A percentile compares a stretch with the other conserved stretches of the same genome.
phyloP scores from a whole-genome alignment of 2,329 filamentous ascomycete species.

The Esteya vermicola region DNA sequence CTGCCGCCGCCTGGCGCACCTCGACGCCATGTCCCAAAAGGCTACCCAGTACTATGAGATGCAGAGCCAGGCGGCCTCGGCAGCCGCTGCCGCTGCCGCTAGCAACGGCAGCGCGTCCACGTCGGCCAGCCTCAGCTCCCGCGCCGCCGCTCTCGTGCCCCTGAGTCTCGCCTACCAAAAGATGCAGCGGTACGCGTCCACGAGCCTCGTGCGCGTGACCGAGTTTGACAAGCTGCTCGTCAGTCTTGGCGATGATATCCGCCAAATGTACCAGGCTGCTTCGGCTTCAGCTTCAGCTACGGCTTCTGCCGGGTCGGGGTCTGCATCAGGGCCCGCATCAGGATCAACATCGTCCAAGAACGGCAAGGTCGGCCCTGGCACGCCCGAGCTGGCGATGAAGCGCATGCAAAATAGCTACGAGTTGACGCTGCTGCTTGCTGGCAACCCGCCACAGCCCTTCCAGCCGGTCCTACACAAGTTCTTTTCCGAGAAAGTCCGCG shows the following conservation, averaged over 20 bases:
- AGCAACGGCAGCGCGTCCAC: neutral
- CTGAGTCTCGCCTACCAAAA: slow-evolving; percentile 43
- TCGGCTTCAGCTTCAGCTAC: neutral
- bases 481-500: slow-evolving; percentile 43
- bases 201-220: slow-evolving; percentile 40
- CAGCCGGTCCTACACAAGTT: slow-evolving; percentile 48
- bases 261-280: slow-evolving; percentile 30
- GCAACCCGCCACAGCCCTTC: slow-evolving; percentile 30
- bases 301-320: too few species aligned
- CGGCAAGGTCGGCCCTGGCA: slow-evolving; percentile 25
- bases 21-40: slow-evolving; percentile 34
- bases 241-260: slow-evolving; percentile 31
- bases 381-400: slow-evolving; percentile 25
- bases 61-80: slow-evolving; percentile 12
- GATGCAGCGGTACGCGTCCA: slow-evolving; percentile 35
- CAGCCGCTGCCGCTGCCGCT: neutral
- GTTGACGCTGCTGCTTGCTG: slow-evolving; percentile 35
- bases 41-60: slow-evolving; percentile 37
- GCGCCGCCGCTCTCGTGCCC: slow-evolving; percentile 22
- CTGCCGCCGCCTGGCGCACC: slow-evolving; percentile 47
- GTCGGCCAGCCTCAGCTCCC: neutral
- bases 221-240: slow-evolving; percentile 50
- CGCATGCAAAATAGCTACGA: slow-evolving; percentile 34
- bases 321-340: slow-evolving; percentile 2
- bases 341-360: too few species aligned